Conservation (phyloP, 148 eudicot genomes). For the Simmondsia chinensis region DNA sequence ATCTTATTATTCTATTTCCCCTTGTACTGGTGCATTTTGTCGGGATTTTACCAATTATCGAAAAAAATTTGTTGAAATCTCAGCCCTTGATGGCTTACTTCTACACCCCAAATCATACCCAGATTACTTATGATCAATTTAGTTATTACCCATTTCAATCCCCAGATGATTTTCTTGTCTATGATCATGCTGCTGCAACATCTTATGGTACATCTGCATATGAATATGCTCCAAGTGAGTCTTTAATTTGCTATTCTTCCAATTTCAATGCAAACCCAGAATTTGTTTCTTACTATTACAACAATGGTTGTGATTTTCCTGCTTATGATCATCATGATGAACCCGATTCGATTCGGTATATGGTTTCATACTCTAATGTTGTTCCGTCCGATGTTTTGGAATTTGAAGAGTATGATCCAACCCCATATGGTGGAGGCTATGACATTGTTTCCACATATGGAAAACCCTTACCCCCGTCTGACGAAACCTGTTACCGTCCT, state of each 20-base stretch:
- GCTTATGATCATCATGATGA: constrained; percentile 11
- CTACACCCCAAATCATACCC: too few relatives aligned
- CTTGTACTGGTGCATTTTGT: too few relatives aligned
- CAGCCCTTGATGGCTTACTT: too few relatives aligned
- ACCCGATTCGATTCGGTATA: constrained; percentile 9
- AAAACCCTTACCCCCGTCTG: constrained; percentile 54
- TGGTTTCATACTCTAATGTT: constrained; percentile 18
- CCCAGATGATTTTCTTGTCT: constrained; percentile 9
- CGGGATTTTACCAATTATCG: too few relatives aligned
- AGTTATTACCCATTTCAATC: too few relatives aligned
- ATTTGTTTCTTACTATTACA: constrained; percentile 2
- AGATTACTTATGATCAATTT: too few relatives aligned
- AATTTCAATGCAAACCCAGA: background rate
- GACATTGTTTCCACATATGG: constrained; percentile 47
- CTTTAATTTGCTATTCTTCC: constrained; percentile 14
- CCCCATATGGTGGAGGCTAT: constrained; percentile 63
- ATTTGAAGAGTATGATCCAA: constrained; percentile 39
- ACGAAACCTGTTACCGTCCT: constrained; percentile 54
- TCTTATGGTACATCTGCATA: constrained; percentile 13
- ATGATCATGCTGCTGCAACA: constrained; percentile 2
- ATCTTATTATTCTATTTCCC: too few relatives aligned
- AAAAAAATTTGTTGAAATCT: too few relatives aligned
- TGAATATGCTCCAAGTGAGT: constrained; percentile 9
- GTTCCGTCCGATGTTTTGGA: constrained; percentile 15
- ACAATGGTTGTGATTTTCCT: constrained; percentile 5